Conservation (phyloP, 2,329 filamentous ascomycete genomes). For the Pseudogymnoascus sp. region DNA sequence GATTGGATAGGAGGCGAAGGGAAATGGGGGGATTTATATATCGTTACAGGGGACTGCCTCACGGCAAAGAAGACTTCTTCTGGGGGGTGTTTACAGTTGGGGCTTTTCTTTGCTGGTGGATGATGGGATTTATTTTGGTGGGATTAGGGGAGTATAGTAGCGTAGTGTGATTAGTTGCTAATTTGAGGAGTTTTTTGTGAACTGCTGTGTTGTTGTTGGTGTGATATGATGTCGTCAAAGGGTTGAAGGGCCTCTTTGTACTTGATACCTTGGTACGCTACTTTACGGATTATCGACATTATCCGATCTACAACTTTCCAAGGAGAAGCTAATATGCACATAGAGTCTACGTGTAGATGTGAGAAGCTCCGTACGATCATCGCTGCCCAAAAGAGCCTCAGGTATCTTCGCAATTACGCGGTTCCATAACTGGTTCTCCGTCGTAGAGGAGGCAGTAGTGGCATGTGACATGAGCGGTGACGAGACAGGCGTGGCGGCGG, state of each 20-base stretch:
- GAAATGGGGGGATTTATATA: background rate
- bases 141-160: slow-evolving; percentile 5
- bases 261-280: too few species aligned
- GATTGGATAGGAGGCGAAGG: background rate
- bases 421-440: too few species aligned
- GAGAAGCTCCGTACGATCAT: too few species aligned
- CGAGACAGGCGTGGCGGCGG: background rate
- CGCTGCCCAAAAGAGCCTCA: too few species aligned
- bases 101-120: slow-evolving; percentile 12
- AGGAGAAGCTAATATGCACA: too few species aligned
- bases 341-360: too few species aligned
- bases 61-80: slow-evolving; percentile 13
- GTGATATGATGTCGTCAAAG: too few species aligned
- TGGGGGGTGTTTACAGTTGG: slow-evolving; percentile 11
- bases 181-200: slow-evolving; percentile 2
- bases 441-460: background rate
- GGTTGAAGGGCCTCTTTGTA: too few species aligned
- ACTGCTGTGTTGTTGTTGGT: background rate
- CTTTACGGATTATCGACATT: too few species aligned
- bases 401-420: too few species aligned
- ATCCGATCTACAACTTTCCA: too few species aligned
- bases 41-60: slow-evolving; percentile 9
- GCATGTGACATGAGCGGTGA: background rate
- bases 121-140: slow-evolving; percentile 4
- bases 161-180: slow-evolving; percentile 10